These are phyloP conservation scores for Diaporthe capsici DNA, from an alignment of 2,329 filamentous ascomycete species.

Conservation along the genomic window DNA sequence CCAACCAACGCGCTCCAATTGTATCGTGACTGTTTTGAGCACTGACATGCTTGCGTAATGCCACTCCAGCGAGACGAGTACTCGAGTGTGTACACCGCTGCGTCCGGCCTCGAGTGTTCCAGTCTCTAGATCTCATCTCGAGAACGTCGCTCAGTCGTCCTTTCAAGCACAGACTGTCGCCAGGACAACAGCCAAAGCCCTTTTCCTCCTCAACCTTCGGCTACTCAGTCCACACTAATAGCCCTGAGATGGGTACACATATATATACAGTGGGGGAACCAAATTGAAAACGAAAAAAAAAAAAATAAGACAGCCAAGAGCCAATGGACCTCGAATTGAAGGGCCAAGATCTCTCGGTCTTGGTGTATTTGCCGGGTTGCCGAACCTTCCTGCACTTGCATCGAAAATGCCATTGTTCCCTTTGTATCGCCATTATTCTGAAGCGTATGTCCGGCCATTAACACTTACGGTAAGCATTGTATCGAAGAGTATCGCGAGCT, in stretches of 20 bases:
- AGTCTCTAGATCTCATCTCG: background rate
- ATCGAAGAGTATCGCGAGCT: conserved; percentile 16
- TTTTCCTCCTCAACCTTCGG: background rate
- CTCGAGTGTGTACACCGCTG: background rate
- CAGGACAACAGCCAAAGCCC: background rate
- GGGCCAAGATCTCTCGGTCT: conserved; percentile 10
- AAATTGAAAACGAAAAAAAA: too few species aligned
- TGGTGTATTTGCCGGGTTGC: background rate
- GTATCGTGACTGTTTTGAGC: background rate
- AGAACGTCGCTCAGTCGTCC: background rate
- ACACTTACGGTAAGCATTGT: conserved; percentile 14
- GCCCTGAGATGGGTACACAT: background rate
- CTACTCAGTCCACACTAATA: background rate
- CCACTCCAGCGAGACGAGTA: background rate
- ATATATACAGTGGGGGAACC: background rate
- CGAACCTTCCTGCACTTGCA: conserved; percentile 5
- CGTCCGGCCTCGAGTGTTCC: background rate
- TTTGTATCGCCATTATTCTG: conserved; percentile 43
- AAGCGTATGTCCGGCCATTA: conserved; percentile 46
- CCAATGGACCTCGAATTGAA: background rate
- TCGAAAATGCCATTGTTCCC: background rate
- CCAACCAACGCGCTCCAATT: background rate
- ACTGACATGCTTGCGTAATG: background rate
- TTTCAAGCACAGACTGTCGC: background rate
- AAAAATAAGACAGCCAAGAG: conserved; percentile 7